Evolutionary conservation across 306 rosid genomes (phyloP).

Genomic region (Trifolium pratense): DNA sequence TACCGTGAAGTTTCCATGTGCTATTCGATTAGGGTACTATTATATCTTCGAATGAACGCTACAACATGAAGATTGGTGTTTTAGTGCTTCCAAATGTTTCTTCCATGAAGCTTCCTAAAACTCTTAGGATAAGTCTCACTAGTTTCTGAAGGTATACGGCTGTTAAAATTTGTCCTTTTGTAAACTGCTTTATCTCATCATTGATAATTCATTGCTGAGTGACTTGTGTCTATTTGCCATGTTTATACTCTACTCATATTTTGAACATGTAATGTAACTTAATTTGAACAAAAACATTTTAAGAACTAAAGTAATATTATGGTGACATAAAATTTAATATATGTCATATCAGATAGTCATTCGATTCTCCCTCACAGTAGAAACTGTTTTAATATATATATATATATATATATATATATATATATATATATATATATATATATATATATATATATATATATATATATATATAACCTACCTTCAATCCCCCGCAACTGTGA

Average conservation of each 20-base stretch:
- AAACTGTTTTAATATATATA: no score
- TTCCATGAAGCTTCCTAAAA: slow-evolving; percentile 48
- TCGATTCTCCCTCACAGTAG: no score
- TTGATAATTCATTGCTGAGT: not conserved
- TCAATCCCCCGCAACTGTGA: no score
- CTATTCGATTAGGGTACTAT: not conserved
- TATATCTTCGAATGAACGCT: not conserved
- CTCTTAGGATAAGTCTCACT: not conserved
- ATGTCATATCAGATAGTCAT: no score
- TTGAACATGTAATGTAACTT: no score
- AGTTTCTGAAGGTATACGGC: not conserved
- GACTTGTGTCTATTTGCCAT: not conserved
- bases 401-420: no score
- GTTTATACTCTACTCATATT: not conserved
- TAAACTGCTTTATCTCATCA: not conserved
- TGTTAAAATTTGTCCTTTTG: not conserved
- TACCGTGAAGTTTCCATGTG: slow-evolving; percentile 44
- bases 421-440: no score
- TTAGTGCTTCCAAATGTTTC: slow-evolving; percentile 6
- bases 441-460: no score
- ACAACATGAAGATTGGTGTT: not conserved
- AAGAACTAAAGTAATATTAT: no score
- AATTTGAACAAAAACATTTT: no score
- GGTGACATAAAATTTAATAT: no score
- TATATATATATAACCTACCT: no score